Evolutionary conservation across 2,329 filamentous ascomycete species (phyloP).

Genomic region (Ophiostoma sp.): DNA sequence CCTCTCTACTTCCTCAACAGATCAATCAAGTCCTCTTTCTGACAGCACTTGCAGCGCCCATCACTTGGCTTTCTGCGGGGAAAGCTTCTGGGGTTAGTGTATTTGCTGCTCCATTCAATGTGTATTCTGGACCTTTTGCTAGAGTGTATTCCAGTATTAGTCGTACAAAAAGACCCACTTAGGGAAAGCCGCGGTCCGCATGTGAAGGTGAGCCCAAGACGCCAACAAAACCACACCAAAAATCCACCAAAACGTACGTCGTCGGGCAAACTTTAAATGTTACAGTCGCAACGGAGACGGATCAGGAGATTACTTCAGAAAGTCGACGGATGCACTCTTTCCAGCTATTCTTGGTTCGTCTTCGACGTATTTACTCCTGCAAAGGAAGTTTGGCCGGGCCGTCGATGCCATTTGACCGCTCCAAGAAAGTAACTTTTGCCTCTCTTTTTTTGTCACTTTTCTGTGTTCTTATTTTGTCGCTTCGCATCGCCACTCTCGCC

Average conservation of each 20-base stretch:
- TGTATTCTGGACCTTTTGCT: not conserved
- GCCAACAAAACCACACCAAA: not conserved
- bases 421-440: not conserved
- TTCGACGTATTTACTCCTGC: too few relatives aligned
- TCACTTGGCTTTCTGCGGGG: not conserved
- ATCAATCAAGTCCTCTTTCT: too few relatives aligned
- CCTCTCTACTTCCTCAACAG: too few relatives aligned
- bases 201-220: not conserved
- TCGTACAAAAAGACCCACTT: not conserved
- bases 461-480: not conserved
- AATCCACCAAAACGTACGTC: not conserved
- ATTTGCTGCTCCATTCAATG: not conserved
- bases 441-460: not conserved
- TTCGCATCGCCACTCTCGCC: not conserved
- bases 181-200: slow-evolving; percentile 14
- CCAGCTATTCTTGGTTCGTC: not conserved
- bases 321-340: not conserved
- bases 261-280: not conserved
- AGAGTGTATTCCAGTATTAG: not conserved
- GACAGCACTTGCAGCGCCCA: not conserved
- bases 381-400: not conserved
- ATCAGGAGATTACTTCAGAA: not conserved
- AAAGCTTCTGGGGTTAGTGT: not conserved
- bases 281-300: not conserved
- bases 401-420: not conserved